A percentile compares a stretch with the other conserved stretches of the same genome.
Evolutionary conservation across 495 filamentous ascomycete genomes (phyloP).

Genomic region (Hyaloscypha bicolor): DNA sequence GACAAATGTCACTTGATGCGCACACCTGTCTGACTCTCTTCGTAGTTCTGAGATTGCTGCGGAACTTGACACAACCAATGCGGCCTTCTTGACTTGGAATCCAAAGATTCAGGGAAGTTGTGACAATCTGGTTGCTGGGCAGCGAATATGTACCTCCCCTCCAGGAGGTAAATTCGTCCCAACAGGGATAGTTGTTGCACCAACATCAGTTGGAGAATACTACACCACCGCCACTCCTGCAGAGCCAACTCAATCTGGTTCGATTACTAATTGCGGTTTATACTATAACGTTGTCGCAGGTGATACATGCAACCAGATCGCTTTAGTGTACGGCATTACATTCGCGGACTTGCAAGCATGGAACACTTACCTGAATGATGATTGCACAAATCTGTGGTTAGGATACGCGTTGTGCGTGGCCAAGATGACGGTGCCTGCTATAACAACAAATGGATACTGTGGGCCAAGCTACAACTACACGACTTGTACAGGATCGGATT

Average conservation of each 20-base stretch:
- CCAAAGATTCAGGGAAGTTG: slow-evolving; percentile 29
- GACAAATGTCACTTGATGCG: background rate
- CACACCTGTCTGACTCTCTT: background rate
- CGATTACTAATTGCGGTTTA: slow-evolving; percentile 11
- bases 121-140: slow-evolving; percentile 29
- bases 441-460: slow-evolving; percentile 12
- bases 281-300: slow-evolving; percentile 13
- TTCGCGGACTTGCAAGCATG: slow-evolving; percentile 9
- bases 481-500: slow-evolving; percentile 10
- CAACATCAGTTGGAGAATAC: slow-evolving; percentile 4
- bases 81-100: slow-evolving; percentile 31
- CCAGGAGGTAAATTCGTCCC: slow-evolving; percentile 7
- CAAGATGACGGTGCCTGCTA: background rate
- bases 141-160: slow-evolving; percentile 7
- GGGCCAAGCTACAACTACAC: slow-evolving; percentile 2
- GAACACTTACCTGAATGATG: slow-evolving; percentile 15
- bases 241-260: slow-evolving; percentile 15
- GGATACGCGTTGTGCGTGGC: slow-evolving; percentile 13
- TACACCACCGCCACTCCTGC: slow-evolving; percentile 23
- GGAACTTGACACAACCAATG: background rate
- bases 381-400: slow-evolving; percentile 14
- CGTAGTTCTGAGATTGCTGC: slow-evolving; percentile 2
- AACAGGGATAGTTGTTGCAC: slow-evolving; percentile 4
- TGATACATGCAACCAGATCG: slow-evolving; percentile 12
- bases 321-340: background rate